A percentile compares a stretch with the other conserved stretches of the same genome.
phyloP scores from a whole-genome alignment of 768 basidiomycete species.

The Candolleomyces aberdarensis region DNA sequence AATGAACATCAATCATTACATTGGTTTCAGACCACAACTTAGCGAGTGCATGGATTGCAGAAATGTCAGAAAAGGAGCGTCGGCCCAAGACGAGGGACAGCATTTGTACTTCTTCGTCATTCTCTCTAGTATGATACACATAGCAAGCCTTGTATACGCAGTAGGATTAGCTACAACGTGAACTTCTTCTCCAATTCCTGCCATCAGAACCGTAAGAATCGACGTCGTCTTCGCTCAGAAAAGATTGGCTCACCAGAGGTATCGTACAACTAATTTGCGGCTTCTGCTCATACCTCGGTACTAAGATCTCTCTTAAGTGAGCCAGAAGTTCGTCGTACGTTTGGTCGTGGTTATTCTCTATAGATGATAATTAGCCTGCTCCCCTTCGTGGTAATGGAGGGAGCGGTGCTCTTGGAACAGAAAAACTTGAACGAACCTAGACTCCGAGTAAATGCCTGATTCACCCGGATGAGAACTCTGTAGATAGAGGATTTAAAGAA shows the following conservation, averaged over 20 bases:
- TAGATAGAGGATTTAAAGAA: background rate
- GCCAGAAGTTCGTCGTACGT: constrained; percentile 61
- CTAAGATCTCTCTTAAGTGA: constrained; percentile 40
- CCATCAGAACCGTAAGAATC: too few relatives aligned
- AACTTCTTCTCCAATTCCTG: too few relatives aligned
- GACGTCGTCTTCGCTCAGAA: too few relatives aligned
- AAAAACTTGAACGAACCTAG: constrained; percentile 30
- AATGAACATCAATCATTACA: too few relatives aligned
- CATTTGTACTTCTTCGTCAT: too few relatives aligned
- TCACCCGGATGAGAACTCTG: background rate
- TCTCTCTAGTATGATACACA: too few relatives aligned
- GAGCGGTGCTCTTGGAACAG: background rate
- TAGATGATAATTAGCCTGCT: background rate
- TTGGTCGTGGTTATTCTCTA: constrained; percentile 50
- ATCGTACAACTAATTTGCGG: constrained; percentile 75
- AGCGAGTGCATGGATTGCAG: too few relatives aligned
- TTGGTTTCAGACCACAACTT: too few relatives aligned
- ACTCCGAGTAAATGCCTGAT: constrained; percentile 58
- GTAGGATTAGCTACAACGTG: too few relatives aligned
- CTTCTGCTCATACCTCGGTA: constrained; percentile 62
- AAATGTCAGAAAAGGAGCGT: too few relatives aligned
- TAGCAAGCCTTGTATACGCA: too few relatives aligned
- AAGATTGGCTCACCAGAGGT: constrained; percentile 43
- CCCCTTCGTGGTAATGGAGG: background rate
- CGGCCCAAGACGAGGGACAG: too few relatives aligned